Evolutionary conservation across 345 rosid species (phyloP), one percentile per base, ranked within the genome.

Genomic region (Erucastrum elatum): DNA sequence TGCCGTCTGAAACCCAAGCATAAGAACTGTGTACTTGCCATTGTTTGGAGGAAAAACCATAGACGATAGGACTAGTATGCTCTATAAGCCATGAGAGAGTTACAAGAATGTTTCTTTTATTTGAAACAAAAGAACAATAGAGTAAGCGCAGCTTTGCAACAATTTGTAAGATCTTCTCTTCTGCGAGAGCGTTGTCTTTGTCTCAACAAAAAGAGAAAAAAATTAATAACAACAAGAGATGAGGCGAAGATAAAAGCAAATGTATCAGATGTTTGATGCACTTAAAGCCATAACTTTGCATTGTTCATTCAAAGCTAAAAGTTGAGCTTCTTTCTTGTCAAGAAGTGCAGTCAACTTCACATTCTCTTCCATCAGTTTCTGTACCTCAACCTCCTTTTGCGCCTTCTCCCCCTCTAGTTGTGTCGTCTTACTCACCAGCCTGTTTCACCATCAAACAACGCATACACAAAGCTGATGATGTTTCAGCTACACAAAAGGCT

Each of bases 291-390:
- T 91, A 30, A 95, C 90, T 88, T 95, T 95, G 87, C 97, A 95
- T 77, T 95, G 99, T 76, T 95, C 98, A 71, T 90, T 92, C 89
- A 92, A 87, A 80, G 98, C 99, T 76, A 88, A 78, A 74, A 95
- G 93, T 76, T 95, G 97, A 68, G 98, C 94, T 75, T 93, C 98
- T 86, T 95, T 92, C 93, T 93, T 95, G 86, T 93, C 97, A 0
- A 95, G 93, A 69, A 88, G 97, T 35, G 91, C 87, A 2, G 88
- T 88, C 82, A 95, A 76, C 77, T 87, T 89, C 85, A 90, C 94
- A 71, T 93, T 95, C 83, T 93, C 98, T 80, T 91, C 96, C 98
- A 93, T 89, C 9, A 95, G 91, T 79, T 95, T 90, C 79, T 89
- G 89, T 66, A 95, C 99, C 82, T 92, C 97, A 6, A 75, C 85